Evolutionary conservation across 352 stramenopile genomes (phyloP).

Genomic region (Phytophthora pini): DNA sequence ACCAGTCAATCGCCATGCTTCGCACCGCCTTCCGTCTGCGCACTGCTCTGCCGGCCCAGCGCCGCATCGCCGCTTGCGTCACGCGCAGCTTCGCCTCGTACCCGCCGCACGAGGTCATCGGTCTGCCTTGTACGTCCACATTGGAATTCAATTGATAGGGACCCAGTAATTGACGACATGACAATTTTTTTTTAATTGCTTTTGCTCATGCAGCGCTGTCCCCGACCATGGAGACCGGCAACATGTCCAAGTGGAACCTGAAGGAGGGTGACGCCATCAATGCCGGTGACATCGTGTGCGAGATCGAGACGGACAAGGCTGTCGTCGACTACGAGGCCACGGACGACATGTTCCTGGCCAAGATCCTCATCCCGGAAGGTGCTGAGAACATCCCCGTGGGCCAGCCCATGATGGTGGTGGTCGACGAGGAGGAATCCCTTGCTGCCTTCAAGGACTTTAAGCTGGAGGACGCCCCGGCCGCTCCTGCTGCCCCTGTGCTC

Average conservation of each 20-base stretch:
- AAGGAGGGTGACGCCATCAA: conserved; percentile 94
- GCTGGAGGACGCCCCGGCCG: conserved; percentile 52
- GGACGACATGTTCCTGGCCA: conserved; percentile 96
- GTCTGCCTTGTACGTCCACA: conserved; percentile 64
- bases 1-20: conserved; percentile 53
- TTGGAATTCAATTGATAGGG: not conserved
- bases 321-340: conserved; percentile 99
- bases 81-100: conserved; percentile 74
- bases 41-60: conserved; percentile 38
- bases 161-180: conserved; percentile 7
- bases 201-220: conserved; percentile 81
- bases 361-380: conserved; percentile 95
- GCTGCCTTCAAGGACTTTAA: conserved; percentile 81
- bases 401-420: conserved; percentile 95
- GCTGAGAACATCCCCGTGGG: conserved; percentile 92
- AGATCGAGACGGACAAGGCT: conserved; percentile 99
- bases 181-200: conserved; percentile 4
- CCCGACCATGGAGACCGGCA: conserved; percentile 98
- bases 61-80: conserved; percentile 42
- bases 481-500: conserved; percentile 46
- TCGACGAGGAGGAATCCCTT: conserved; percentile 89
- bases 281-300: conserved; percentile 95
- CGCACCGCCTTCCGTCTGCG: conserved; percentile 62
- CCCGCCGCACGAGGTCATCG: conserved; percentile 79
- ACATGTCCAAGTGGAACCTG: conserved; percentile 94